Conservation (phyloP, 2,329 filamentous ascomycete species). For the Aspergillus proliferans region DNA sequence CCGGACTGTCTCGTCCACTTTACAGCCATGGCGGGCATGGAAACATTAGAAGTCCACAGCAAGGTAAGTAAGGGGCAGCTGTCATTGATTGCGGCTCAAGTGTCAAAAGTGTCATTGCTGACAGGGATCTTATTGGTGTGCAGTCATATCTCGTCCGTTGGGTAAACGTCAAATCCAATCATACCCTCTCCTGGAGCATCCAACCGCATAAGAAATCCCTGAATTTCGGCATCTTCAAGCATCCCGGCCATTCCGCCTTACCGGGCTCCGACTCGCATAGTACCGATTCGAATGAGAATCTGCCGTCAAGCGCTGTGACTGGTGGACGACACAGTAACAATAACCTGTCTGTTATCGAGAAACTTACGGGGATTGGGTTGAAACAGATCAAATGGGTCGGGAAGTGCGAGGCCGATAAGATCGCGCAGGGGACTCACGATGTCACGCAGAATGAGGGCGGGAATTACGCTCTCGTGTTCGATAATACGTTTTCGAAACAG, state of each 20-base stretch:
- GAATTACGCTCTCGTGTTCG: slow-evolving; percentile 94
- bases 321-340: slow-evolving; percentile 56
- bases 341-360: slow-evolving; percentile 63
- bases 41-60: slow-evolving; percentile 95
- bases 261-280: slow-evolving; percentile 38
- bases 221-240: slow-evolving; percentile 97
- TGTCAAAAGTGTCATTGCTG: slow-evolving; percentile 7
- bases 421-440: slow-evolving; percentile 83
- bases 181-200: slow-evolving; percentile 95
- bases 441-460: slow-evolving; percentile 68
- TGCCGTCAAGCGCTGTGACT: slow-evolving; percentile 20
- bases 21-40: slow-evolving; percentile 75
- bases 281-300: slow-evolving; percentile 32
- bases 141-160: slow-evolving; percentile 97
- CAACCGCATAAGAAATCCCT: slow-evolving; percentile 98
- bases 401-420: slow-evolving; percentile 94
- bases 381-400: slow-evolving; percentile 72
- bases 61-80: slow-evolving; percentile 69
- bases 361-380: slow-evolving; percentile 56
- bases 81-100: not conserved
- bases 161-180: slow-evolving; percentile 82
- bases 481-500: slow-evolving; percentile 97
- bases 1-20: slow-evolving; percentile 1
- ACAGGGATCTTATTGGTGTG: slow-evolving; percentile 13
- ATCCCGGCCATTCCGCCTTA: slow-evolving; percentile 64